Conservation (phyloP, 495 filamentous ascomycete genomes). For the Penicillium psychrofluorescens region DNA sequence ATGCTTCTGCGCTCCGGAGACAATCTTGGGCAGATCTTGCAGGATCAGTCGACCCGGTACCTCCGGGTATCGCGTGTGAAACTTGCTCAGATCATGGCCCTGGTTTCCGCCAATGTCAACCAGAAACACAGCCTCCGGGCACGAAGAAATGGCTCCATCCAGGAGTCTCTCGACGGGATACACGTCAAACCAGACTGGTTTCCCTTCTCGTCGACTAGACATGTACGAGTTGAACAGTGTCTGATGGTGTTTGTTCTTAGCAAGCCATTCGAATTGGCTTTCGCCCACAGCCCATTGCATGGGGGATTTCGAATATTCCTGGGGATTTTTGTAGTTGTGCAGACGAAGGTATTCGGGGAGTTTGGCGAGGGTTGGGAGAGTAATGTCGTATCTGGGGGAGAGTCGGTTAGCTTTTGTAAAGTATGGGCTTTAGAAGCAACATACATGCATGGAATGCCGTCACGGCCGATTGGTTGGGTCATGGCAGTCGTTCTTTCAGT, state of each 20-base stretch:
- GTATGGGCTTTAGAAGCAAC: constrained; percentile 1
- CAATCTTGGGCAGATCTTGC: constrained; percentile 7
- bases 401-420: not conserved
- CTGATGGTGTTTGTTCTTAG: constrained; percentile 20
- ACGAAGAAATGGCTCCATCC: constrained; percentile 4
- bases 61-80: constrained; percentile 4
- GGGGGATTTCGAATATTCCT: constrained; percentile 25
- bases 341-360: constrained; percentile 26
- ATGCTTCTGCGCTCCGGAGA: not conserved
- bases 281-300: constrained; percentile 36
- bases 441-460: constrained; percentile 36
- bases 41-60: constrained; percentile 3
- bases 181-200: constrained; percentile 30
- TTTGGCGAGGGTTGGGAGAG: constrained; percentile 26
- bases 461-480: constrained; percentile 27
- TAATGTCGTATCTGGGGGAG: constrained; percentile 26
- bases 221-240: constrained; percentile 34
- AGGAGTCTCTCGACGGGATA: constrained; percentile 34
- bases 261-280: constrained; percentile 37
- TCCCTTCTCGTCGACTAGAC: constrained; percentile 28
- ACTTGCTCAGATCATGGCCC: constrained; percentile 35
- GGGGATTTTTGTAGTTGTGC: constrained; percentile 22
- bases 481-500: constrained; percentile 26
- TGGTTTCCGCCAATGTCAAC: constrained; percentile 45
- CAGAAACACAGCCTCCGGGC: constrained; percentile 10